Evolutionary conservation across 2,329 filamentous ascomycete species (phyloP).

Genomic region (Aspergillus sp.): DNA sequence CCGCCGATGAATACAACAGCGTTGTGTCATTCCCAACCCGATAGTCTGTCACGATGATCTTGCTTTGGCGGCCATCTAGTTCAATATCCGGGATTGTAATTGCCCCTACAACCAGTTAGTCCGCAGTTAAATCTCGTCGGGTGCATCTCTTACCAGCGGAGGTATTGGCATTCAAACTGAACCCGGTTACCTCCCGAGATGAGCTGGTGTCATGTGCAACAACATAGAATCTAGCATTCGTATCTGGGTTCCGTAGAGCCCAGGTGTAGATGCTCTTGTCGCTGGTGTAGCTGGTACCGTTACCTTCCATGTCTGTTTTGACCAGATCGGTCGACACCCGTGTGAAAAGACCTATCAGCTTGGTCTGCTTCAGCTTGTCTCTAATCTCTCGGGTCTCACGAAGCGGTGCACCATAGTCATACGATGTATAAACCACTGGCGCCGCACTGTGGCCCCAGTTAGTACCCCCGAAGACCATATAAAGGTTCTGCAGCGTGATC

Average conservation of each 20-base stretch:
- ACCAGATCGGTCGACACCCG: slow-evolving; percentile 48
- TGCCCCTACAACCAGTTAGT: slow-evolving; percentile 7
- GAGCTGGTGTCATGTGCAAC: slow-evolving; percentile 44
- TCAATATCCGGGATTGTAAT: slow-evolving; percentile 40
- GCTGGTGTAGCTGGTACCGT: slow-evolving; percentile 47
- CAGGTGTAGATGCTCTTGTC: slow-evolving; percentile 45
- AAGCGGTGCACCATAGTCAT: slow-evolving; percentile 47
- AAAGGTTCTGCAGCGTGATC: slow-evolving; percentile 46
- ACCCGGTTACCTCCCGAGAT: slow-evolving; percentile 42
- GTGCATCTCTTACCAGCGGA: slow-evolving; percentile 40
- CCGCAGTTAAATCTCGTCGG: background rate
- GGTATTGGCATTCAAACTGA: slow-evolving; percentile 46
- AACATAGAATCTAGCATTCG: slow-evolving; percentile 48
- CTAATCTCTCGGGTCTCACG: slow-evolving; percentile 51
- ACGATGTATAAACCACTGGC: slow-evolving; percentile 46
- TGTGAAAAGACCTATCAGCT: slow-evolving; percentile 52
- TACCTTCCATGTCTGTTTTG: slow-evolving; percentile 51
- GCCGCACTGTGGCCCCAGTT: slow-evolving; percentile 52
- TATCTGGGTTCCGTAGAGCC: slow-evolving; percentile 49
- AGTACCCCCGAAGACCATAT: slow-evolving; percentile 53
- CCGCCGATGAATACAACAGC: slow-evolving; percentile 49
- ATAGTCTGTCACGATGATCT: slow-evolving; percentile 53
- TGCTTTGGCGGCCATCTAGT: slow-evolving; percentile 49
- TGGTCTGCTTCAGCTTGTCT: slow-evolving; percentile 51
- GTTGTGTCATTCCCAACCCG: slow-evolving; percentile 39